Evolutionary conservation across 306 rosid species (phyloP), one percentile per base, ranked within the genome.

Genomic region (Prunus kanzakura): DNA sequence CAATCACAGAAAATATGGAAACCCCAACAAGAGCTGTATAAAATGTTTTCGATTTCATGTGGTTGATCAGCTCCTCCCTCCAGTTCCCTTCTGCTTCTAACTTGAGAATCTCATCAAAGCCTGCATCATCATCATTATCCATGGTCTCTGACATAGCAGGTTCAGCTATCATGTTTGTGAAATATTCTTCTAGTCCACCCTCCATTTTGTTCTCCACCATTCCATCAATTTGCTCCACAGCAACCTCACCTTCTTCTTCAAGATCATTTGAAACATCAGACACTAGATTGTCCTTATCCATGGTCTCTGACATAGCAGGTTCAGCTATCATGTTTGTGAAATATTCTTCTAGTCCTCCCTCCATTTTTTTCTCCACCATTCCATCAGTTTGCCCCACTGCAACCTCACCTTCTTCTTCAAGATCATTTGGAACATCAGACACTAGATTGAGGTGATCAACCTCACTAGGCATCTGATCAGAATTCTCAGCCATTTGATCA

Each of bases 21-120:
- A 79, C 54, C 75, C 86, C 82, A 61, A 73, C 22, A 12, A 73
- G 32, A 56, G 71, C 66, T 79, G 50, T 50, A 41, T 64, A 19
- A 22, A 63, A 43, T 10, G 61, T 63, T 46, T 69, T 74, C 45
- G 54, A 58, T 50, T 65, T 67, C 55, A 76, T 47, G 54, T 14
- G 64, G 67, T 63, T 75, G 22, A 69, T 45, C 27, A 73, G 66
- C 66, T 69, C 56, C 55, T 66, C 72, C 69, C n/a, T 55, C 56
- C 56, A 73, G 29, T 35, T 49, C 64, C 50, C 46, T 22, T 66
- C 75, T 14, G 41, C 41, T 47, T 22, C 70, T 15, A 38, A 43
- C 16, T 67, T 12, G 7, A 35, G 65, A 70, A 49, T 66, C 61
- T 70, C 77, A 46, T 19, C 61, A 50, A 43, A 35, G 43, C n/a